Evolutionary conservation across 2,329 filamentous ascomycete species (phyloP).

Genomic region (Rhinocladiella similis): DNA sequence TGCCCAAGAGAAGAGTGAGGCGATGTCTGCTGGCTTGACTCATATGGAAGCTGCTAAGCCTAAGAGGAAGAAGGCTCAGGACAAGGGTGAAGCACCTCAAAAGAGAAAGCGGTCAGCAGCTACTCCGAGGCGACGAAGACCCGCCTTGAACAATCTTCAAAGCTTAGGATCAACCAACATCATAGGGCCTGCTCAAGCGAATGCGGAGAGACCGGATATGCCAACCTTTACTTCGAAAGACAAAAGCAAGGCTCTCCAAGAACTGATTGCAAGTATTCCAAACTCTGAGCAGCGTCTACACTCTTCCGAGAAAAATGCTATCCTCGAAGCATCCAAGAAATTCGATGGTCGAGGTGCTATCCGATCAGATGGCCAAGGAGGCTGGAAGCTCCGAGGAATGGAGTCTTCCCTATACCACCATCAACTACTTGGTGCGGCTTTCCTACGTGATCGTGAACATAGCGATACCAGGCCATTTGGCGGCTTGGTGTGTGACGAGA

Average conservation of each 20-base stretch:
- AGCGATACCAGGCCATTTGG: slow-evolving; percentile 31
- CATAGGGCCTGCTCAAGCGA: slow-evolving; percentile 32
- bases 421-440: slow-evolving; percentile 33
- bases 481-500: slow-evolving; percentile 42
- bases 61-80: slow-evolving; percentile 14
- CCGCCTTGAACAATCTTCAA: slow-evolving; percentile 24
- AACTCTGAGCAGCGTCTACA: slow-evolving; percentile 28
- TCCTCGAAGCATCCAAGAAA: slow-evolving; percentile 33
- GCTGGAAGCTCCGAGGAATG: slow-evolving; percentile 37
- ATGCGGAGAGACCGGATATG: slow-evolving; percentile 27
- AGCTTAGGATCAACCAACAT: slow-evolving; percentile 28
- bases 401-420: slow-evolving; percentile 37
- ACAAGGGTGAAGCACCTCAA: background rate
- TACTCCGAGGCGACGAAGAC: background rate
- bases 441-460: slow-evolving; percentile 26
- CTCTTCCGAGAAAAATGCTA: slow-evolving; percentile 28
- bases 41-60: slow-evolving; percentile 3
- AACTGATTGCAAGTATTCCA: slow-evolving; percentile 36
- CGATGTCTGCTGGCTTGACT: slow-evolving; percentile 13
- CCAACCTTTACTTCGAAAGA: slow-evolving; percentile 28
- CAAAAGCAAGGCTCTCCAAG: slow-evolving; percentile 34
- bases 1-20: slow-evolving; percentile 16
- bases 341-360: slow-evolving; percentile 31
- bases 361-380: slow-evolving; percentile 32
- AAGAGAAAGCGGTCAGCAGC: slow-evolving; percentile 1